phyloP scores from a whole-genome alignment of 2,329 filamentous ascomycete species.

The Aspergillus japonicus region DNA sequence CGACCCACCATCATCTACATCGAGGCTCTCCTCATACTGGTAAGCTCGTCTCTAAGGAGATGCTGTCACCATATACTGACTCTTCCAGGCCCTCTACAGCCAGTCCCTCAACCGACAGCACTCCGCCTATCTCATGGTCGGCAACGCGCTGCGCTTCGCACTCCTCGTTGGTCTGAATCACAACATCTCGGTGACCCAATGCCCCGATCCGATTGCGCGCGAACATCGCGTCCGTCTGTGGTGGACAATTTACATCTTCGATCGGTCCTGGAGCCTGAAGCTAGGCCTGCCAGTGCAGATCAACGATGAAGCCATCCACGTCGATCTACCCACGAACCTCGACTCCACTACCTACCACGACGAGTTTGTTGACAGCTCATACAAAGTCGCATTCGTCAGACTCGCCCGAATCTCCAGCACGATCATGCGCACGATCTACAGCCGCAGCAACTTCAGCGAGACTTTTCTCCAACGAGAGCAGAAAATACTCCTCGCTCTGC shows the following conservation, averaged over 20 bases:
- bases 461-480: slow-evolving; percentile 36
- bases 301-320: slow-evolving; percentile 45
- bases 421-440: slow-evolving; percentile 26
- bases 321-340: slow-evolving; percentile 27
- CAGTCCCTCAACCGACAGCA: slow-evolving; percentile 29
- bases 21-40: slow-evolving; percentile 39
- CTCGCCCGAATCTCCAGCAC: slow-evolving; percentile 30
- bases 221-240: slow-evolving; percentile 32
- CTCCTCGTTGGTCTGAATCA: slow-evolving; percentile 43
- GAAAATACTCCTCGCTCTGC: slow-evolving; percentile 30
- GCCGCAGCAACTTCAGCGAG: slow-evolving; percentile 23
- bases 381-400: slow-evolving; percentile 29
- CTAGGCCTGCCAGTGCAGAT: slow-evolving; percentile 48
- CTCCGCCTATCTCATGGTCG: slow-evolving; percentile 31
- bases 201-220: slow-evolving; percentile 31
- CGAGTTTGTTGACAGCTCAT: slow-evolving; percentile 32
- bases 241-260: slow-evolving; percentile 34
- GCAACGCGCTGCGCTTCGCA: slow-evolving; percentile 38
- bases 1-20: slow-evolving; percentile 42
- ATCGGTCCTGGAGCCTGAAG: slow-evolving; percentile 47
- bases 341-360: slow-evolving; percentile 19
- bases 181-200: slow-evolving; percentile 26
- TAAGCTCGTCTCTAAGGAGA: slow-evolving; percentile 11
- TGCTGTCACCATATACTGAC: neutral
- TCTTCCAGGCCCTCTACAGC: slow-evolving; percentile 21